Evolutionary conservation across 441 rosid species (phyloP), one percentile per base, ranked within the genome.

Genomic region (Isatis lusitanica): DNA sequence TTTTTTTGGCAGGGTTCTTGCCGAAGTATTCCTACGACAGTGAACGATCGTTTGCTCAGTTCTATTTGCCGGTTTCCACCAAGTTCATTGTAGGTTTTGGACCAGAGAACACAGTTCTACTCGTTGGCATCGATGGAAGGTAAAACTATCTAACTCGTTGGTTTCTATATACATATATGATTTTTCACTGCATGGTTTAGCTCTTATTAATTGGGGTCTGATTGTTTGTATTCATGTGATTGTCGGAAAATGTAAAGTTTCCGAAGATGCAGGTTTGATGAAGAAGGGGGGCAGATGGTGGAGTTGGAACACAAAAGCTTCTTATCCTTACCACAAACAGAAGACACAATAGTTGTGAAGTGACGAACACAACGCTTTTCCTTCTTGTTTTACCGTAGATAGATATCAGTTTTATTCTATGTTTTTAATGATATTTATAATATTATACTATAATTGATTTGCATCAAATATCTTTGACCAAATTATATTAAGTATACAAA

Each of bases 41-140:
- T 2, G 98, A 93, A 66, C 85, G 98, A 88, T 93, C 97, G 67
- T 86, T 91, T 81, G 94, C 98, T 21, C 94, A 83, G 89, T 88
- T 90, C 79, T 93, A 83, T 58, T 52, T 91, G 70, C 92, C 89
- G 16, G 93, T 82, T 79, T 84, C 75, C 12, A 77, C 90, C 28
- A 88, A 86, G 69, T 87, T 83, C 63, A 76, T 86, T 66, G 94
- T 88, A 15, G 93, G 94, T 65, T 91, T 93, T 85, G 97, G 93
- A 73, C 78, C 87, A 46, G 92, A 88, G 66, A 88, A 85, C 65
- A 83, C 86, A 16, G 83, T 93, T 31, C 48, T 85, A 36, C 80
- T 93, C 53, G 75, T 86, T 63, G 91, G 98, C 79, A 69, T 87
- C 75, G 87, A 93, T 82, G 96, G 94, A 76, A 91, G 94, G 98